Conservation (phyloP, 305 asterid species). For the Rubia peregrina region DNA sequence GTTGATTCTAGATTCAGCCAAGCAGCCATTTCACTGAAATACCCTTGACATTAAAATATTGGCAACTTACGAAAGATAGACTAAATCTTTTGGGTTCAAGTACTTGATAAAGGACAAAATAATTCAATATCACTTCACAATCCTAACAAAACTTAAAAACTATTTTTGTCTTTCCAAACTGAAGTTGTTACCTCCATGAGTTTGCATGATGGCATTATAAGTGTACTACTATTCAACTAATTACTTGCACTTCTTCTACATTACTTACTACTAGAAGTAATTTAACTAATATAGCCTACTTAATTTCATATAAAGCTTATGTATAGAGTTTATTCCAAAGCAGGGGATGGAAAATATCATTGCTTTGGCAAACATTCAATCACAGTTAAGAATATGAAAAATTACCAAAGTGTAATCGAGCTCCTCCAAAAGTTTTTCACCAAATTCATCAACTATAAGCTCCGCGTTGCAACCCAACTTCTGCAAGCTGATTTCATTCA, state of each 20-base stretch:
- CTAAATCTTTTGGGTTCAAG: background rate
- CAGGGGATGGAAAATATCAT: background rate
- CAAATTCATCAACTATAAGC: conserved; percentile 97
- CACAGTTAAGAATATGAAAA: conserved; percentile 10
- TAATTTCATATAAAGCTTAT: background rate
- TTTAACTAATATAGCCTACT: background rate
- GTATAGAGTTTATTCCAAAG: background rate
- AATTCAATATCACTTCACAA: background rate
- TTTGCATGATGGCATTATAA: background rate
- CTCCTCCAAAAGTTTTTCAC: conserved; percentile 99
- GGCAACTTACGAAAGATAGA: background rate
- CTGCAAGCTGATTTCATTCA: conserved; percentile 91
- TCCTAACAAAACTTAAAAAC: background rate
- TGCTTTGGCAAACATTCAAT: background rate
- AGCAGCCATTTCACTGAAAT: background rate
- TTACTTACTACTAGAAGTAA: background rate
- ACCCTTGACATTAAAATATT: background rate
- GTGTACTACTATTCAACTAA: background rate
- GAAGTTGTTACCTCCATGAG: background rate
- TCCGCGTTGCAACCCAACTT: conserved; percentile 95
- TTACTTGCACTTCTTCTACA: background rate
- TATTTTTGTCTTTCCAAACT: background rate
- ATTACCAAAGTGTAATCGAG: conserved; percentile 95
- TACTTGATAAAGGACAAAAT: background rate
- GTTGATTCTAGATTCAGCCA: background rate